phyloP scores from a whole-genome alignment of 2,329 filamentous ascomycete genomes.

The Ophiostoma perfectum region DNA sequence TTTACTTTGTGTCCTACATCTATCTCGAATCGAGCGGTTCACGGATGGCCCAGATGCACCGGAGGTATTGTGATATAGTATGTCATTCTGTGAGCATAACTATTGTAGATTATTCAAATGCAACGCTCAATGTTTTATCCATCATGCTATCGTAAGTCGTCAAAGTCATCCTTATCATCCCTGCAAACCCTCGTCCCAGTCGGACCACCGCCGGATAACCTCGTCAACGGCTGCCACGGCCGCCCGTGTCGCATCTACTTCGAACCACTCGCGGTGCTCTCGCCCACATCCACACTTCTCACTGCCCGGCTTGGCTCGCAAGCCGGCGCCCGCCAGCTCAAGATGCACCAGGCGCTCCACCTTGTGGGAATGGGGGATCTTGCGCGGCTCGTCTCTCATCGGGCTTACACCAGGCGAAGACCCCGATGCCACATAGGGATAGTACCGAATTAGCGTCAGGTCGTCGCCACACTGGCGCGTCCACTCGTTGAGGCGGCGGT shows the following conservation, averaged over 20 bases:
- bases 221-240: constrained; percentile 63
- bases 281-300: constrained; percentile 71
- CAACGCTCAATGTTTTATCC: background rate
- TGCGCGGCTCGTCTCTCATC: constrained; percentile 45
- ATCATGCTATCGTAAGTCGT: constrained; percentile 8
- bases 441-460: constrained; percentile 81
- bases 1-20: too few species aligned
- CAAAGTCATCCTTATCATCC: background rate
- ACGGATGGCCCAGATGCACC: too few species aligned
- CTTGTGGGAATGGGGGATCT: constrained; percentile 78
- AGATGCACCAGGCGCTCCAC: constrained; percentile 89
- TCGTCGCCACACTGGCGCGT: constrained; percentile 86
- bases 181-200: constrained; percentile 63
- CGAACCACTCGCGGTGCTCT: constrained; percentile 93
- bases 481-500: constrained; percentile 89
- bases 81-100: too few species aligned
- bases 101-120: too few species aligned
- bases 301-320: constrained; percentile 44
- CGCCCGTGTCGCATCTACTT: constrained; percentile 68
- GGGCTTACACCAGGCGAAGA: background rate
- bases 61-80: too few species aligned
- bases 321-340: constrained; percentile 64
- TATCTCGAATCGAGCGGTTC: too few species aligned
- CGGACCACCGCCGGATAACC: constrained; percentile 71
- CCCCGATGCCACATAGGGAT: constrained; percentile 65